These are phyloP conservation scores for Bretziella fagacearum DNA, from an alignment of 2,329 filamentous ascomycete species.

Conservation along the genomic window DNA sequence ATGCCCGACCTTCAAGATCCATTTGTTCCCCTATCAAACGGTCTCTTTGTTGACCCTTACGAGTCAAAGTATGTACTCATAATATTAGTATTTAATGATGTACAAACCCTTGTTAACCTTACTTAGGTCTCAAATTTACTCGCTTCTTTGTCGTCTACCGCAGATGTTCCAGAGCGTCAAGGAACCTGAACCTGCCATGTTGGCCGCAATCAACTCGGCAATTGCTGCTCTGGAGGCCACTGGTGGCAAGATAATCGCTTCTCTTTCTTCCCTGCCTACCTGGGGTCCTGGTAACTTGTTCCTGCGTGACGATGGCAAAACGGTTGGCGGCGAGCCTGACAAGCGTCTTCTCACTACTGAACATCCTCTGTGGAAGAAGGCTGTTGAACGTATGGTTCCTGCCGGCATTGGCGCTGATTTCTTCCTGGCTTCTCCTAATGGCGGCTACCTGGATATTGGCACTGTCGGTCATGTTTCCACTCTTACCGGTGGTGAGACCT, in stretches of 20 bases:
- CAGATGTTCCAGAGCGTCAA: conserved; percentile 75
- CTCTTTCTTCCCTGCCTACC: conserved; percentile 72
- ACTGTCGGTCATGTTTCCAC: conserved; percentile 79
- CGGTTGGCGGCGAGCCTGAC: conserved; percentile 72
- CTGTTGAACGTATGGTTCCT: conserved; percentile 73
- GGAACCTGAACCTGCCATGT: conserved; percentile 74
- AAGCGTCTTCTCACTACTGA: conserved; percentile 86
- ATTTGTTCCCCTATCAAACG: conserved; percentile 80
- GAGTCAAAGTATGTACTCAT: conserved; percentile 51
- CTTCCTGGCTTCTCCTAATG: conserved; percentile 80
- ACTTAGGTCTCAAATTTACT: conserved; percentile 54
- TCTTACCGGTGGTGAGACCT: conserved; percentile 84
- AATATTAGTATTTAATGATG: background rate
- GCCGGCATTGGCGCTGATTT: conserved; percentile 80
- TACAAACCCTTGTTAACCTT: conserved; percentile 17
- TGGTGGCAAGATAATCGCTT: conserved; percentile 83
- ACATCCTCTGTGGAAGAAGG: conserved; percentile 72
- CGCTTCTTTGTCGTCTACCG: conserved; percentile 70
- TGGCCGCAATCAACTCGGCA: conserved; percentile 70
- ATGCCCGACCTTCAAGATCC: conserved; percentile 97
- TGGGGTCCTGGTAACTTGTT: conserved; percentile 78
- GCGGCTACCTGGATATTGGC: conserved; percentile 81
- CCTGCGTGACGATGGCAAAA: conserved; percentile 74
- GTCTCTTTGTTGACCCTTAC: conserved; percentile 85
- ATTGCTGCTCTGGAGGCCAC: conserved; percentile 70